phyloP scores from a whole-genome alignment of 257 asterid species.

The Galeopsis tetrahit region DNA sequence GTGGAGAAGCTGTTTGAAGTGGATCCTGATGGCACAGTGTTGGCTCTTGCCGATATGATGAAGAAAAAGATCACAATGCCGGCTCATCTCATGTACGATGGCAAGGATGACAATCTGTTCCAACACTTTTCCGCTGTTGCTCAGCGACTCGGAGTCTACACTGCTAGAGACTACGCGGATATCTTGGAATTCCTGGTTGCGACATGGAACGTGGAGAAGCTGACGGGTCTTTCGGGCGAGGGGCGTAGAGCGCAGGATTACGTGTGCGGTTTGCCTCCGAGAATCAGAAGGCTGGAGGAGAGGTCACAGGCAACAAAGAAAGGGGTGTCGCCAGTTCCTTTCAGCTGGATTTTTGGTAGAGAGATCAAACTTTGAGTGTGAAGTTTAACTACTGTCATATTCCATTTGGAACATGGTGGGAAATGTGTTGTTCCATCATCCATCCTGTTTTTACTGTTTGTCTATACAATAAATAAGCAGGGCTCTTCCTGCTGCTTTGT shows the following conservation, averaged over 20 bases:
- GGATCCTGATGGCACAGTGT: slow-evolving; percentile 68
- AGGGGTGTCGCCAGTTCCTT: slow-evolving; percentile 45
- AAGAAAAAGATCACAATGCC: slow-evolving; percentile 81
- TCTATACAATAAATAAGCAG: no score
- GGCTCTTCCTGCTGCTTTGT: no score
- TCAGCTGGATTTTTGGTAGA: slow-evolving; percentile 68
- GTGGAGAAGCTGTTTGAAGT: slow-evolving; percentile 77
- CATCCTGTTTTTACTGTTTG: no score
- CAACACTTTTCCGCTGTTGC: slow-evolving; percentile 71
- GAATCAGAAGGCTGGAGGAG: slow-evolving; percentile 73
- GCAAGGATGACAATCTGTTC: slow-evolving; percentile 62
- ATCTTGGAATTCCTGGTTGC: slow-evolving; percentile 65
- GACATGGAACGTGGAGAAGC: slow-evolving; percentile 69
- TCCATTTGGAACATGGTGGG: no score
- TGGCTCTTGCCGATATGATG: slow-evolving; percentile 76
- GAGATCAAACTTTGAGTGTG: slow-evolving; percentile 49
- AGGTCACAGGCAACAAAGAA: slow-evolving; percentile 58
- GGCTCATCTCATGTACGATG: slow-evolving; percentile 79
- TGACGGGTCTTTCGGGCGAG: slow-evolving; percentile 66
- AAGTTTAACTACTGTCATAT: no score
- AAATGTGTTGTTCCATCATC: no score
- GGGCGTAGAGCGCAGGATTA: slow-evolving; percentile 79
- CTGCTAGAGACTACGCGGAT: slow-evolving; percentile 75
- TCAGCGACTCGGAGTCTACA: slow-evolving; percentile 73
- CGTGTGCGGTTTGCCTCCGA: slow-evolving; percentile 63